These are phyloP conservation scores for Phylloporus gajari DNA, from an alignment of 1,284 basidiomycete genomes.

Conservation along the genomic window DNA sequence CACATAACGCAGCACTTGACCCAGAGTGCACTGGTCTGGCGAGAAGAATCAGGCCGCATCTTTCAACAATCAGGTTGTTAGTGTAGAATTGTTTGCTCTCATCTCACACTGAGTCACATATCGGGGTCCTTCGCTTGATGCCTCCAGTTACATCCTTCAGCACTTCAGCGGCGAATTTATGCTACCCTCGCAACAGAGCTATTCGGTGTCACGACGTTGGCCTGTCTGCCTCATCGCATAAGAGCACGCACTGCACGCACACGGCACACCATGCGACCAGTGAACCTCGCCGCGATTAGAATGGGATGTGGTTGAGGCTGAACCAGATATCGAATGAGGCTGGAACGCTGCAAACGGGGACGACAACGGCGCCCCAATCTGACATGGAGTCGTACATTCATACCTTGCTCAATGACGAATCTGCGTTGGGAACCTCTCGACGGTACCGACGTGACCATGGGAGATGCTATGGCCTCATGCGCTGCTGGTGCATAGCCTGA, in stretches of 20 bases:
- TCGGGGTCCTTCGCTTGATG: no score
- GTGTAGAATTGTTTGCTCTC: no score
- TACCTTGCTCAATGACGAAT: background rate
- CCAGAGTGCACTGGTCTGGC: no score
- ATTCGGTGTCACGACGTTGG: conserved; percentile 15
- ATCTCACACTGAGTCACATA: no score
- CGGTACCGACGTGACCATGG: conserved; percentile 53
- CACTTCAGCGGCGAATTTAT: conserved; percentile 28
- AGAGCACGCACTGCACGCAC: background rate
- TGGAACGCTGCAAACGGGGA: conserved; percentile 2
- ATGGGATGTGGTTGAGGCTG: conserved; percentile 35
- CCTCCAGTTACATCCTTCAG: no score
- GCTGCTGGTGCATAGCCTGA: no score
- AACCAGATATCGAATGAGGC: background rate
- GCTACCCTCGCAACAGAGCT: conserved; percentile 17
- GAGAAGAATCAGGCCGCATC: no score
- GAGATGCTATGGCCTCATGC: conserved; percentile 41
- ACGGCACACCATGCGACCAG: conserved; percentile 15
- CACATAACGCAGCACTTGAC: no score
- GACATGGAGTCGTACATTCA: conserved; percentile 54
- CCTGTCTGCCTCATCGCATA: conserved; percentile 20
- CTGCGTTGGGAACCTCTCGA: background rate
- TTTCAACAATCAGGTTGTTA: no score
- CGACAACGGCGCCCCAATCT: conserved; percentile 50
- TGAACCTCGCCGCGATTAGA: conserved; percentile 15